Evolutionary conservation across 1,284 basidiomycete genomes (phyloP).

Genomic region (Irpex sp.): DNA sequence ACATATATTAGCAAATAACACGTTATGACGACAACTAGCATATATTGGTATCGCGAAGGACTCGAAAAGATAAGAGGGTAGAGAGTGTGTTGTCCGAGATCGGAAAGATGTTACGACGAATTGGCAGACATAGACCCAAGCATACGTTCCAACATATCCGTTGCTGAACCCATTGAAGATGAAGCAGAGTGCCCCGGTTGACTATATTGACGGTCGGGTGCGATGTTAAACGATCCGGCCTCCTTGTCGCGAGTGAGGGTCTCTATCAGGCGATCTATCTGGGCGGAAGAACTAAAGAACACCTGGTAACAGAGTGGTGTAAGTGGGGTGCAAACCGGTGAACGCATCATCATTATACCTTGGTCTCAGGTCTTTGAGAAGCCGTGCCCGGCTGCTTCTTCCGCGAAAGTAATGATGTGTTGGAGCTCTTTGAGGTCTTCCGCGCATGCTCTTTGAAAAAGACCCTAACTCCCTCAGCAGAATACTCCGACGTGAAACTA

Average conservation of each 20-base stretch:
- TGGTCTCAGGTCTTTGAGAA: constrained; percentile 67
- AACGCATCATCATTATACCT: constrained; percentile 42
- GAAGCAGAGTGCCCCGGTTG: constrained; percentile 47
- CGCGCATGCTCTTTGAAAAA: constrained; percentile 72
- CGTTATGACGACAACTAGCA: not conserved
- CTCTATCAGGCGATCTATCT: constrained; percentile 79
- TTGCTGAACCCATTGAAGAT: constrained; percentile 58
- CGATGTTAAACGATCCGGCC: constrained; percentile 76
- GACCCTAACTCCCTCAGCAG: constrained; percentile 59
- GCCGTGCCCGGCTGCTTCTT: constrained; percentile 50
- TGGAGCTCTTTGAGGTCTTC: constrained; percentile 63
- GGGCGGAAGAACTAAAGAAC: constrained; percentile 72
- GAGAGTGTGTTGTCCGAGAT: constrained; percentile 4
- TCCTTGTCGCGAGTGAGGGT: constrained; percentile 74
- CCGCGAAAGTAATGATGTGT: constrained; percentile 55
- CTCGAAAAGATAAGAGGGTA: constrained; percentile 8
- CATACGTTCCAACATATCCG: constrained; percentile 68
- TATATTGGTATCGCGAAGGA: not conserved
- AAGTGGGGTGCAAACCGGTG: not conserved
- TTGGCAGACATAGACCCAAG: constrained; percentile 50
- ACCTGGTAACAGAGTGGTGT: constrained; percentile 43
- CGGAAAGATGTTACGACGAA: constrained; percentile 14
- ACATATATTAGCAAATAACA: not conserved
- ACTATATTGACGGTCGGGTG: constrained; percentile 30
- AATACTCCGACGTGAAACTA: constrained; percentile 75